Evolutionary conservation across 78 protist species (phyloP).

Genomic region (Tieghemostelium lacteum): DNA sequence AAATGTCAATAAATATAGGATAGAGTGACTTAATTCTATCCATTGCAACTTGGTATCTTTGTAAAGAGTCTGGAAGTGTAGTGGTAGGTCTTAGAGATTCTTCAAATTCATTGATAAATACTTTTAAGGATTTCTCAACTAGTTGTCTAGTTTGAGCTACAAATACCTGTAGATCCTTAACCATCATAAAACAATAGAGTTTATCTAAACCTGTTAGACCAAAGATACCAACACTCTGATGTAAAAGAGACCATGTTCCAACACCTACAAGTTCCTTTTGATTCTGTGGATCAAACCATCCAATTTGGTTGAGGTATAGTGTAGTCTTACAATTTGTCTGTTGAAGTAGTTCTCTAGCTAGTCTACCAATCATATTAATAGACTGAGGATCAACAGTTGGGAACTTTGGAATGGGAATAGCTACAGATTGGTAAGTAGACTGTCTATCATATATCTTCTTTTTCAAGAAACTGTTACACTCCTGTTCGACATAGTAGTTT

Average conservation of each 20-base stretch:
- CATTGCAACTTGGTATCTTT: conserved; percentile 63
- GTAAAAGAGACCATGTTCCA: conserved; percentile 73
- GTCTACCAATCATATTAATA: conserved; percentile 93
- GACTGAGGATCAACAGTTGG: conserved; percentile 72
- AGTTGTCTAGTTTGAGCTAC: conserved; percentile 59
- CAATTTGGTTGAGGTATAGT: conserved; percentile 78
- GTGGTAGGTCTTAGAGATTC: conserved; percentile 55
- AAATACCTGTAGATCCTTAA: conserved; percentile 80
- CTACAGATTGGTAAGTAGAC: conserved; percentile 89
- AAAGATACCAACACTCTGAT: conserved; percentile 70
- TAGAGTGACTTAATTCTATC: conserved; percentile 35
- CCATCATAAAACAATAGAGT: conserved; percentile 90
- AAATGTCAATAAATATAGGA: conserved; percentile 72
- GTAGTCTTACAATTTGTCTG: conserved; percentile 87
- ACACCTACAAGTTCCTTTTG: conserved; percentile 87
- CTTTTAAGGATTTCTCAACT: conserved; percentile 67
- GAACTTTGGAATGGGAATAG: conserved; percentile 93
- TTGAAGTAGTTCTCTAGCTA: conserved; percentile 86
- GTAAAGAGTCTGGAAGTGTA: conserved; percentile 19
- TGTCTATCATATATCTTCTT: conserved; percentile 89
- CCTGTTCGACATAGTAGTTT: conserved; percentile 96
- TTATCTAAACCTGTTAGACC: conserved; percentile 92
- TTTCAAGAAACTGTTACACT: conserved; percentile 92
- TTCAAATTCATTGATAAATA: conserved; percentile 59
- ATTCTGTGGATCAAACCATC: conserved; percentile 80